Evolutionary conservation across 805 yeast species (phyloP).

Genomic region (Ogataea wickerhamii): DNA sequence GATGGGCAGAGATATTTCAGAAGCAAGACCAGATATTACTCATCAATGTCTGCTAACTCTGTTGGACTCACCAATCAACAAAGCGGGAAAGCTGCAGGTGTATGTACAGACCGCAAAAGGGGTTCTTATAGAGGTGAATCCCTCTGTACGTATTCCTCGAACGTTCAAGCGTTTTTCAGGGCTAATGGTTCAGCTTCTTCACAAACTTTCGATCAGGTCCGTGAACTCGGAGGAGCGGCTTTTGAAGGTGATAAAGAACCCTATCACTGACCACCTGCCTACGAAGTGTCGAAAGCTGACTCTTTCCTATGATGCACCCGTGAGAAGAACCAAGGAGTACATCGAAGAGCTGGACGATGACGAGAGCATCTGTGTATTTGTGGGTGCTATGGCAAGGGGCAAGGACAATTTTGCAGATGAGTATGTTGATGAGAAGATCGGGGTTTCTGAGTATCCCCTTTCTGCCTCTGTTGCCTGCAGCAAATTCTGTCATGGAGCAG

Average conservation of each 20-base stretch:
- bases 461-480: constrained; percentile 98
- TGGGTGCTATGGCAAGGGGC: constrained; percentile 99
- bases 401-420: constrained; percentile 97
- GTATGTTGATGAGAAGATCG: constrained; percentile 92
- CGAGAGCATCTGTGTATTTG: constrained; percentile 95
- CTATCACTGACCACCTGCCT: constrained; percentile 94
- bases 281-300: constrained; percentile 94
- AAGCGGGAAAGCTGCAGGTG: constrained; percentile 95
- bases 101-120: constrained; percentile 95
- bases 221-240: constrained; percentile 94
- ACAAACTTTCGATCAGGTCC: constrained; percentile 86
- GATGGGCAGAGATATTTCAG: constrained; percentile 96
- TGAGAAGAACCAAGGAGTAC: constrained; percentile 84
- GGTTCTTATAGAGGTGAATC: constrained; percentile 92
- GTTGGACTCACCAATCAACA: constrained; percentile 95
- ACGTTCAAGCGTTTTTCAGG: constrained; percentile 98
- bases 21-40: constrained; percentile 98
- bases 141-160: constrained; percentile 95
- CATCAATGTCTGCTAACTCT: constrained; percentile 95
- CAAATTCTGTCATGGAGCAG: constrained; percentile 97
- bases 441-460: constrained; percentile 90
- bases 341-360: constrained; percentile 75
- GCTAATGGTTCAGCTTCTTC: constrained; percentile 93
- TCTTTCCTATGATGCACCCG: constrained; percentile 86
- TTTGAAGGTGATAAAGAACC: constrained; percentile 91